A percentile compares a stretch with the other conserved stretches of the same genome.
Conservation (phyloP, 148 eudicot genomes). For the Spergularia marina region DNA sequence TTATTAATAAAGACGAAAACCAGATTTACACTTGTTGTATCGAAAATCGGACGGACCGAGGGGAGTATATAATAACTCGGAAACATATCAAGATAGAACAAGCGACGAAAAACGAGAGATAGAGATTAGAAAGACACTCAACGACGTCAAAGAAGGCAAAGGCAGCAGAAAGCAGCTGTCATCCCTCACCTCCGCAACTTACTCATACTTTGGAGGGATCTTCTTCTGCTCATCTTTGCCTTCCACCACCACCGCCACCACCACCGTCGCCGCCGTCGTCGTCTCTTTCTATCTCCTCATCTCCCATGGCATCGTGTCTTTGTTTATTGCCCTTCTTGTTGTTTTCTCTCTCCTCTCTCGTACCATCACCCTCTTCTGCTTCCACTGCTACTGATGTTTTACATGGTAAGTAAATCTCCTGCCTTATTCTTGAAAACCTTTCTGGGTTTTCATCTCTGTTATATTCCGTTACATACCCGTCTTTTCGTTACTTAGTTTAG, state of each 20-base stretch:
- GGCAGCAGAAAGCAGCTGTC: constrained; percentile 1
- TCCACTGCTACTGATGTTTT: constrained; percentile 22
- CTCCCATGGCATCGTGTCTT: constrained; percentile 29
- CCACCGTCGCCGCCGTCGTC: too few relatives aligned
- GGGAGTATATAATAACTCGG: too few relatives aligned
- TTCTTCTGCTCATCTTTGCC: not conserved
- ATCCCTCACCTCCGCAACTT: constrained; percentile 11
- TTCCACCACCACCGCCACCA: too few relatives aligned
- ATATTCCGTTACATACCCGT: not conserved
- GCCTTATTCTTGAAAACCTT: not conserved
- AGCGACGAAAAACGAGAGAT: not conserved
- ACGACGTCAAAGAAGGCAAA: not conserved
- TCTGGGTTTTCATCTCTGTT: not conserved
- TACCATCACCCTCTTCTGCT: constrained; percentile 12
- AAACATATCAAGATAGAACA: too few relatives aligned
- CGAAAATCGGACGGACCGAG: too few relatives aligned
- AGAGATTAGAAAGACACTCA: not conserved
- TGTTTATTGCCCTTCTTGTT: constrained; percentile 28
- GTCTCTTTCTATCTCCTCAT: too few relatives aligned
- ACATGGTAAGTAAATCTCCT: constrained; percentile 21
- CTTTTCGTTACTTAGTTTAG: not conserved
- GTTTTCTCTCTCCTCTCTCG: constrained; percentile 22
- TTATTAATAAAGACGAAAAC: too few relatives aligned
- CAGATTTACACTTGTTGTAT: too few relatives aligned
- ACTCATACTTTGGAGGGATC: not conserved